Base-by-base conservation (phyloP, 306 rosid genomes). In the Mimosa pudica region DNA sequence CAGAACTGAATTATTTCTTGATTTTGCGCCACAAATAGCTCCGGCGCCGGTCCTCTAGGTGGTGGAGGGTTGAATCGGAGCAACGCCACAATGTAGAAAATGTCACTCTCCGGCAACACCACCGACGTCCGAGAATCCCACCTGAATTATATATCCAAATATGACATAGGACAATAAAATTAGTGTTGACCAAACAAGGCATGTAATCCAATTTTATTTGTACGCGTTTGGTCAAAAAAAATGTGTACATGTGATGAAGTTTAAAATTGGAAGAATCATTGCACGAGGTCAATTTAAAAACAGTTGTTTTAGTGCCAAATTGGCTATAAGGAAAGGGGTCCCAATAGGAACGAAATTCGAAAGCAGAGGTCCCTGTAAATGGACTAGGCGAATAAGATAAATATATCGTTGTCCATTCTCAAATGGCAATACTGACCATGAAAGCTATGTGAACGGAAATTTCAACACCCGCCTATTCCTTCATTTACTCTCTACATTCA, bases 91-190 rank as follows among this genome's bases (percentile, higher is more conserved):
- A 90, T 61, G 94, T 95, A 95, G 87, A 95, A 91, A 33, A 95
- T 86, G 77, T 92, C 97, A 9, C 93, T 89, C 76, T 92, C 88
- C 0, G 98, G 98, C 74, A 92, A 45, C 84, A 68, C 87, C 69
- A 82, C 90, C 1, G 98, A 95, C 12, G 93, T 93, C 24, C 98
- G 91, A 38, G 45, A 60, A 82, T 95, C 98, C 98, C 98, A 95
- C 90, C 98, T 95, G 86, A 71, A 55, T 72, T 33, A 24, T 24
- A 24, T 24, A 60, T 24, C 58, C 71, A 64, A 12, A 66, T 30
- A 72, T 10, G 6, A 20, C 10, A 46, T 3, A 79, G 18, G 18
- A 30, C 18, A 0, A 18, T 3, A 38, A 38, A 6, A 6, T 66
- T 38, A 64, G 36, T 35, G 35, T 5, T 6, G 70, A 64, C 18